Percentiles rank a stretch among this genome's conserved stretches.
phyloP scores from a whole-genome alignment of 2,329 filamentous ascomycete genomes.

The Sporothrix sp. region DNA sequence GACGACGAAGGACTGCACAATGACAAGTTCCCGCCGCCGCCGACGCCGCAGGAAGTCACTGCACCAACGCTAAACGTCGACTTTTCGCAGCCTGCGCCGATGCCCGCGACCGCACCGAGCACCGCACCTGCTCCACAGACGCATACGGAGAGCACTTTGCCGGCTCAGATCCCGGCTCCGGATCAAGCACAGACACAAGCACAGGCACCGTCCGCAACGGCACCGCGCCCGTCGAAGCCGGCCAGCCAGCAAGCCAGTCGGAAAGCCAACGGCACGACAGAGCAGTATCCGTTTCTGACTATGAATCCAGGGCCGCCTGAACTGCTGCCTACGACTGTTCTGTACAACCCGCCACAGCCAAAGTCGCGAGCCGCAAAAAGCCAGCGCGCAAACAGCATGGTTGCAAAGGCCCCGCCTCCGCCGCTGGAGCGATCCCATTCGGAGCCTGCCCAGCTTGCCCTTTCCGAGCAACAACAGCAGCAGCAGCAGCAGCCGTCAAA shows the following conservation, averaged over 20 bases:
- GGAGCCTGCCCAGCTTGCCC: conserved; percentile 4
- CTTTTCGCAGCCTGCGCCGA: conserved; percentile 2
- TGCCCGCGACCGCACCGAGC: neutral
- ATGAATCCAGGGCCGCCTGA: conserved; percentile 36
- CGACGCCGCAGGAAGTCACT: conserved; percentile 1
- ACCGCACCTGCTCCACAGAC: neutral
- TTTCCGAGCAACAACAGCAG: neutral
- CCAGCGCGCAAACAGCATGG: conserved; percentile 4
- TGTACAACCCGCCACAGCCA: conserved; percentile 30
- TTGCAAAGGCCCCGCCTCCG: neutral
- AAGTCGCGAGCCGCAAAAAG: conserved; percentile 10
- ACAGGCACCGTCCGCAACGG: neutral
- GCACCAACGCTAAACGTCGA: conserved; percentile 9
- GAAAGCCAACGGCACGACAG: conserved; percentile 17
- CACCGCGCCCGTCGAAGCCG: conserved; percentile 1
- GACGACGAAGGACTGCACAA: conserved; percentile 36
- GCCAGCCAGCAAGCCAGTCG: conserved; percentile 23
- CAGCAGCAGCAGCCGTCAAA: neutral
- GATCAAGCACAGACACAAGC: neutral
- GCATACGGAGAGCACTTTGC: too few species aligned
- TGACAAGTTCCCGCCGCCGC: conserved; percentile 8
- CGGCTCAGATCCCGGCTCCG: too few species aligned
- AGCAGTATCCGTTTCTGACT: conserved; percentile 29
- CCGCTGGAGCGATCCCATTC: conserved; percentile 16
- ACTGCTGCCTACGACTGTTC: conserved; percentile 32